A percentile compares a stretch with the other conserved stretches of the same genome.
phyloP scores from a whole-genome alignment of 2,329 filamentous ascomycete species.

The Clathrospora elynae region DNA sequence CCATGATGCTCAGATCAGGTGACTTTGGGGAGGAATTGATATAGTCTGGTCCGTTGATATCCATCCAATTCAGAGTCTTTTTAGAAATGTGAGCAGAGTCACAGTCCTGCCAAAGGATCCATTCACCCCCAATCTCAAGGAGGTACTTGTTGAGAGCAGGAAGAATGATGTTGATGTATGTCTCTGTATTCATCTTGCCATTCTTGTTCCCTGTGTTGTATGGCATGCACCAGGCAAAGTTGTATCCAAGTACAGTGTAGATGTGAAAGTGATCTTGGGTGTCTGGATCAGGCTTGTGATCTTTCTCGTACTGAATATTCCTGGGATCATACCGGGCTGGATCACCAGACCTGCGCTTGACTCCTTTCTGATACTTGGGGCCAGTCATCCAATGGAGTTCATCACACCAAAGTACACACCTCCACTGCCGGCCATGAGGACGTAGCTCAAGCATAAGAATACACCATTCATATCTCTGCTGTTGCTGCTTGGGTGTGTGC shows the following conservation, averaged over 20 bases:
- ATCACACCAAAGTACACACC: too few relatives aligned
- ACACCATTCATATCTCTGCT: too few relatives aligned
- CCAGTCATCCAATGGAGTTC: too few relatives aligned
- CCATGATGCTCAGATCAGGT: constrained; percentile 9
- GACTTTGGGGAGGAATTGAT: neutral
- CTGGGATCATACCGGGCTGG: too few relatives aligned
- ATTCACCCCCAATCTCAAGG: constrained; percentile 1
- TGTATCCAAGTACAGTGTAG: neutral
- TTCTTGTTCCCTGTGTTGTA: constrained; percentile 4
- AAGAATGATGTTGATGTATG: constrained; percentile 2
- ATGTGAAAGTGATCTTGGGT: too few relatives aligned
- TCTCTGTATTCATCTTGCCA: constrained; percentile 9
- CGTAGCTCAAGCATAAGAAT: too few relatives aligned
- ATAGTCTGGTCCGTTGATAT: constrained; percentile 4
- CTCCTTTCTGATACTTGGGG: too few relatives aligned
- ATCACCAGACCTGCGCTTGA: too few relatives aligned
- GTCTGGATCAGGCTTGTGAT: too few relatives aligned
- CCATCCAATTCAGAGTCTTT: constrained; percentile 1
- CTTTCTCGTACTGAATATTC: too few relatives aligned
- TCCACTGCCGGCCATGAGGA: too few relatives aligned
- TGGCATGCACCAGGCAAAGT: constrained; percentile 1
- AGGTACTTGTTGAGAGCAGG: neutral
- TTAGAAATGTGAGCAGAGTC: constrained; percentile 2
- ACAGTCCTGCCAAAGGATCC: constrained; percentile 1
- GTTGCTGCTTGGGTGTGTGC: too few relatives aligned